Evolutionary conservation across 192 early-diverging fungal species (phyloP), one percentile per base, ranked within the genome.

Genomic region (Umbelopsis vinacea): DNA sequence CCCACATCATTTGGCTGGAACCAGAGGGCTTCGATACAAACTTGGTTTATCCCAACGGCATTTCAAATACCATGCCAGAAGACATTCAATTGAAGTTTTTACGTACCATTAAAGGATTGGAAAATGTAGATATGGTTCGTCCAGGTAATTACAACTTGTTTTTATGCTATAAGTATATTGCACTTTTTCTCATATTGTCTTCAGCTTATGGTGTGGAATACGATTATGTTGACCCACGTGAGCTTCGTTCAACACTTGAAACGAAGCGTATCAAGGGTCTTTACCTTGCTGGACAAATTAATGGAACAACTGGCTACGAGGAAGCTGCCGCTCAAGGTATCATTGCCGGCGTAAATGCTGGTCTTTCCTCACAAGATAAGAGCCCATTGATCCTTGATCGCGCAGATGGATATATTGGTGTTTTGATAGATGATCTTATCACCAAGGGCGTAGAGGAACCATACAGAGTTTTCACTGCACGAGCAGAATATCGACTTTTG

Each of bases 231-330:
- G 93, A 94, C 74, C 93, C 93, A 9, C 89, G 93, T 35, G 93
- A 94, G 75, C 81, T 94, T 38, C 77, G 85, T 72, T 87, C 87
- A 14, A 92, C 86, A 3, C 71, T 94, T 24, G 92, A 94, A 84
- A 94, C 93, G 3, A 89, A 89, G 74, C 92, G 93, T 21, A 87
- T 94, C 9, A 79, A 71, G 9, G 93, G 93, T 21, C 75, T 94
- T 37, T 94, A 86, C 74, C 80, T 94, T 76, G 93, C 93, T 2
- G 93, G 93, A 0, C 93, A 94, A 79, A 94, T 94, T 53, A 94
- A 94, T 69, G 93, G 93, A n/a, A 94, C 93, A 1, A 94, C 93
- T 0, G 93, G 93, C 6, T 94, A 93, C 71, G 93, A 93, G 55
- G 92, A 93, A 72, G 93, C 93, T 0, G 93, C 93, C 2, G 90